Evolutionary conservation across 495 filamentous ascomycete species (phyloP), one percentile per base, ranked within the genome.

Genomic region (Echria macrotheca): DNA sequence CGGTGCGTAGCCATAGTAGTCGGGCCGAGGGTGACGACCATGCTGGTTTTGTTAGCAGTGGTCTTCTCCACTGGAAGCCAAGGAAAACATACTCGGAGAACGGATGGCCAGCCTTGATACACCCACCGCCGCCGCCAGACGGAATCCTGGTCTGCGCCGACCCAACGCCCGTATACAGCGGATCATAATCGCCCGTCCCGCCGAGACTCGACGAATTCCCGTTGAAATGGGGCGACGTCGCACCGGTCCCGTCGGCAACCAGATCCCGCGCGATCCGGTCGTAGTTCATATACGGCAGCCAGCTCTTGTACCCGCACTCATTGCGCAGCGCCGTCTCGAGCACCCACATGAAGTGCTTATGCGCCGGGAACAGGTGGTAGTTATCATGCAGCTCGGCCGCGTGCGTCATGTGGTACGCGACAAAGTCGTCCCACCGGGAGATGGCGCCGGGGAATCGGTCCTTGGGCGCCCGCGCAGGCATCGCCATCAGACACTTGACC

Each of bases 261-360:
- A 66, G 64, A 36, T 70, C 70, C 12, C 61, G 28, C 2, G 63
- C 52, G 47, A 68, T 69, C 32, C 68, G 63, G 44, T 68, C 70
- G 35, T 69, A 72, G 49, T 73, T 73, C 69, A 67, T 68, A 53
- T 71, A 71, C 69, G 58, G 61, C 52, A 63, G 62, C 37, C 58
- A 61, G 26, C 83, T 82, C 6, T 60, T 77, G 56, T 86, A 89
- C 17, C 80, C 80, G 61, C 85, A 89, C 59, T 89, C 84, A 6
- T 81, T 70, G 18, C 79, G 73, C 3, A 89, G 71, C 2, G 83
- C 81, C 59, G 81, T 69, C 66, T 88, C 85, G 57, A 80, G 87
- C 9, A 69, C 65, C 55, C 64, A 79, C 51, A 80, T 70, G 59
- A 79, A 88, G 59, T 86, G 82, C 29, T 81, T 73, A 65, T 89